Evolutionary conservation across 495 filamentous ascomycete species (phyloP).

Genomic region (Lasiosphaeria ovina): DNA sequence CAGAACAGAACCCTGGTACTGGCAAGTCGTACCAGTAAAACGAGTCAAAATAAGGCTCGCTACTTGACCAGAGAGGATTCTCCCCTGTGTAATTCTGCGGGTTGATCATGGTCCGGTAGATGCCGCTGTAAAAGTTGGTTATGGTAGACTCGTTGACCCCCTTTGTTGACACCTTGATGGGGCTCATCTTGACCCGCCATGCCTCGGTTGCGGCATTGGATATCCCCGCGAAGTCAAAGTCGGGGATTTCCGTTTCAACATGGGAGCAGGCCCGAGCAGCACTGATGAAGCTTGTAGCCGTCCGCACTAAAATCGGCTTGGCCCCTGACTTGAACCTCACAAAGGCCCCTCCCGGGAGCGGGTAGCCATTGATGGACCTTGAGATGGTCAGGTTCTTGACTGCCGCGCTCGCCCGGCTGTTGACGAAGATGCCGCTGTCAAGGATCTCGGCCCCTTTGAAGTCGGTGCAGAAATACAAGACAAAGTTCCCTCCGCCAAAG

Average conservation of each 20-base stretch:
- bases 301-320: conserved; percentile 57
- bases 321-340: conserved; percentile 35
- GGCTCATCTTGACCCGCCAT: conserved; percentile 64
- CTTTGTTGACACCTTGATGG: conserved; percentile 54
- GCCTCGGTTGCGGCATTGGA: conserved; percentile 51
- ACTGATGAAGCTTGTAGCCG: conserved; percentile 71
- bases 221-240: conserved; percentile 61
- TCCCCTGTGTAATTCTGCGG: conserved; percentile 80
- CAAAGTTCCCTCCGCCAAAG: conserved; percentile 64
- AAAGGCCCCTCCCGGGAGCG: conserved; percentile 67
- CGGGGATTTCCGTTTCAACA: conserved; percentile 65
- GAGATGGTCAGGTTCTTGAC: conserved; percentile 56
- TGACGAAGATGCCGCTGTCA: conserved; percentile 63
- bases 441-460: conserved; percentile 62
- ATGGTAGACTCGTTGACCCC: conserved; percentile 54
- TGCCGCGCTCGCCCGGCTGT: conserved; percentile 55
- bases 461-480: conserved; percentile 65
- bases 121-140: conserved; percentile 67
- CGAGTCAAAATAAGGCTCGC: conserved; percentile 78
- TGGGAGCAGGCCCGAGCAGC: conserved; percentile 62
- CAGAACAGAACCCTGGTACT: conserved; percentile 19
- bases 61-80: conserved; percentile 69
- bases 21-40: conserved; percentile 61
- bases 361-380: conserved; percentile 60
- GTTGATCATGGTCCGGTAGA: conserved; percentile 69